Evolutionary conservation across 352 stramenopile genomes (phyloP), one percentile per base, ranked within the genome.

Genomic region (Globisporangium lucens): DNA sequence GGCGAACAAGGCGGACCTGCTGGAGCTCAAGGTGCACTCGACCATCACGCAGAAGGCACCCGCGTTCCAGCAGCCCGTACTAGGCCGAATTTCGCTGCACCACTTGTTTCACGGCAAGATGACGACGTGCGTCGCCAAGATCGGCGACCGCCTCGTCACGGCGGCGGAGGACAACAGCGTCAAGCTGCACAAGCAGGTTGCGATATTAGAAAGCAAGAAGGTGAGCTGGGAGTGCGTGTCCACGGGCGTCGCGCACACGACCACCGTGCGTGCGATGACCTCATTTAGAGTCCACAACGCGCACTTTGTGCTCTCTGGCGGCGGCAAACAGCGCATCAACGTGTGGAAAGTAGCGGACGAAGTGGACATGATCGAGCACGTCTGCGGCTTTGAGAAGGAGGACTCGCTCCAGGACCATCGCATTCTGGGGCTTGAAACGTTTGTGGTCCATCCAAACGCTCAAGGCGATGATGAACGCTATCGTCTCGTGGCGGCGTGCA

Each of bases 161-260:
- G 85, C 87, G 12, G 78, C 79, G 29, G 89, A 96, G 61, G 89
- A 96, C 73, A 94, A 95, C 69, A 87, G 82, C 20, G 61, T 96
- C 36, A 91, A 92, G 69, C 73, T 96, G 8, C 84, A 95, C 70
- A 61, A 65, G 3, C 82, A 59, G 33, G 17, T 22, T 41, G 30
- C 13, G 15, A 51, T 8, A 24, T 10, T 7, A 20, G 0, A 38
- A 29, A 22, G 30, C 51, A 52, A 30, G 2, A 24, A 27, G 43
- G 49, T 29, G 58, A 65, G 75, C 9, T 92, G 83, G 80, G 43
- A 60, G 0, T 81, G 70, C 24, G 70, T 91, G 30, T 83, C 82
- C 17, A 81, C 80, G 24, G 85, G 83, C 15, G 68, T 87, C 24
- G 87, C 85, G 17, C 89, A 96, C 62, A 91, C 83, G n/a, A 96